These are phyloP conservation scores for Colletotrichum chlorophyti DNA, from an alignment of 2,329 filamentous ascomycete species.

Conservation along the genomic window DNA sequence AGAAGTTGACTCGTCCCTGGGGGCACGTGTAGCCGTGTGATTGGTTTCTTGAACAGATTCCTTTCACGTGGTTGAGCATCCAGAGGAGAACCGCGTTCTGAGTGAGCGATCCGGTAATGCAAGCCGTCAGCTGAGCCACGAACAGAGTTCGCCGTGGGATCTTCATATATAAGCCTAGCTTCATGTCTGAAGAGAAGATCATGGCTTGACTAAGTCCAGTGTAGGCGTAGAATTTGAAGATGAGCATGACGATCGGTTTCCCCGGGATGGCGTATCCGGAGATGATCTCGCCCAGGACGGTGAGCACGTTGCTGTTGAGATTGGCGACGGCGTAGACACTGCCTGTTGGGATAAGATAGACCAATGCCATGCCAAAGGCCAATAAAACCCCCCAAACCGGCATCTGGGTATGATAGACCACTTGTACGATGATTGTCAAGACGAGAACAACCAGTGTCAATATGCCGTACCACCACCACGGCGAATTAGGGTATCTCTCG, in stretches of 20 bases:
- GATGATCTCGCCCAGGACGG: conserved; percentile 20
- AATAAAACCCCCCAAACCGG: conserved; percentile 62
- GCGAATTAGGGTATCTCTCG: conserved; percentile 36
- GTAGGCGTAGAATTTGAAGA: conserved; percentile 43
- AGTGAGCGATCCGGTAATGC: conserved; percentile 52
- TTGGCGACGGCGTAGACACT: conserved; percentile 52
- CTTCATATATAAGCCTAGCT: conserved; percentile 57
- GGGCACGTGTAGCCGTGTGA: conserved; percentile 56
- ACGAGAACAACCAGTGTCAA: conserved; percentile 40
- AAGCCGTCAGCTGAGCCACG: conserved; percentile 66
- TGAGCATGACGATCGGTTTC: conserved; percentile 45
- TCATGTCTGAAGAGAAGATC: conserved; percentile 55
- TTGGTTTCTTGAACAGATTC: conserved; percentile 48
- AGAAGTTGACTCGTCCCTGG: conserved; percentile 54
- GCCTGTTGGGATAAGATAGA: conserved; percentile 58
- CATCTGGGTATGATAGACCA: conserved; percentile 62
- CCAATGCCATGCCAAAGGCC: conserved; percentile 49
- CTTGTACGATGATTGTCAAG: conserved; percentile 41
- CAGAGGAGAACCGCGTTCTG: conserved; percentile 43
- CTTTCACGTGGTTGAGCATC: conserved; percentile 43
- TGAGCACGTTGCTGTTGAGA: conserved; percentile 51
- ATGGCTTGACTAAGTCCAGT: conserved; percentile 43
- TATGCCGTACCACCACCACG: conserved; percentile 47
- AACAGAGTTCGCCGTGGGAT: conserved; percentile 65
- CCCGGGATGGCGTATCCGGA: conserved; percentile 57